Conservation (phyloP, 768 basidiomycete species). For the Mycena belliarum region DNA sequence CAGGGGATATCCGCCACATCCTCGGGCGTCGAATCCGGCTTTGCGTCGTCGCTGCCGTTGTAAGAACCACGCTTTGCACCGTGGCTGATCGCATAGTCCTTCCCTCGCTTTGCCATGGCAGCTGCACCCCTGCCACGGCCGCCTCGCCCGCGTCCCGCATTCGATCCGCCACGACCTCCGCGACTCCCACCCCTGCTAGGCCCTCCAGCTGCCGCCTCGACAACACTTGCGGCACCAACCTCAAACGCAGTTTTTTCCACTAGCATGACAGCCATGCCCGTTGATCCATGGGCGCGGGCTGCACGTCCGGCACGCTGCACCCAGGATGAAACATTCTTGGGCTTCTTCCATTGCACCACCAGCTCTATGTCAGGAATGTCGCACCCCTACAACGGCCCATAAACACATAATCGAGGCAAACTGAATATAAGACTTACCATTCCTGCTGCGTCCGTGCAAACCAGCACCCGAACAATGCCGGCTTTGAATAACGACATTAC, state of each 20-base stretch:
- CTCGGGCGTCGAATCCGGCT: neutral
- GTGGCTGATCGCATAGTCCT: constrained; percentile 9
- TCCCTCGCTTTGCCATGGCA: neutral
- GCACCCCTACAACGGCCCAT: neutral
- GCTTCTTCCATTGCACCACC: neutral
- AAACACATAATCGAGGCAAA: too few relatives aligned
- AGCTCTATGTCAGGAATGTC: neutral
- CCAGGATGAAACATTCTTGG: neutral
- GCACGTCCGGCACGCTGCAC: neutral
- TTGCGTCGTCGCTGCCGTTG: constrained; percentile 11
- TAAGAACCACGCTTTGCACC: constrained; percentile 15
- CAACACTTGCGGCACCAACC: neutral
- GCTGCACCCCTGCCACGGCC: neutral
- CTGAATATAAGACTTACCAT: constrained; percentile 27
- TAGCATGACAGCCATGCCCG: neutral
- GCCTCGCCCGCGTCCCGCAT: neutral
- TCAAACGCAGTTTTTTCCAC: neutral
- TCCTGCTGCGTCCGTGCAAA: constrained; percentile 39
- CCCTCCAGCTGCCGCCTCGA: too few relatives aligned
- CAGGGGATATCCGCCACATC: constrained; percentile 9
- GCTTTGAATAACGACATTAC: constrained; percentile 28
- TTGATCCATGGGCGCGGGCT: neutral
- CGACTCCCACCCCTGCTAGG: too few relatives aligned
- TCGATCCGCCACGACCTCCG: too few relatives aligned
- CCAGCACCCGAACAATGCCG: constrained; percentile 28